Percentiles rank a stretch among this genome's conserved stretches.
Conservation (phyloP, 2,329 filamentous ascomycete genomes). For the Aspergillus clavatus region DNA sequence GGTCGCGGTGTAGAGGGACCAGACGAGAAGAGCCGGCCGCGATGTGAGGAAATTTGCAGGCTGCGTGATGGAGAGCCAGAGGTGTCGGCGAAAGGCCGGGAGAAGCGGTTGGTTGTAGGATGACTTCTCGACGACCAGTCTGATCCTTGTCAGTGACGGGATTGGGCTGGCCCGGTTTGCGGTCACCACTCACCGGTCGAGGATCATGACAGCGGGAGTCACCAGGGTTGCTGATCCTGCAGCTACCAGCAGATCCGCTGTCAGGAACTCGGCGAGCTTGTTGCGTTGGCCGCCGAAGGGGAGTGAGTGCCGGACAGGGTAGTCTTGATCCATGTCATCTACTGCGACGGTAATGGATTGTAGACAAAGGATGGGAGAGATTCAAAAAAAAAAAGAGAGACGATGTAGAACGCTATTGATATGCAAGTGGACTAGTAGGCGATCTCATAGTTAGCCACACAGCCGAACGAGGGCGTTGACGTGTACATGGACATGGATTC, state of each 20-base stretch:
- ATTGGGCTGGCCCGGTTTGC: not conserved
- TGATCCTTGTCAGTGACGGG: constrained; percentile 17
- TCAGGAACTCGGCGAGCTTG: constrained; percentile 43
- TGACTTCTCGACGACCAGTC: constrained; percentile 41
- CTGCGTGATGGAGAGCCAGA: constrained; percentile 33
- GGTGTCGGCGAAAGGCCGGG: constrained; percentile 29
- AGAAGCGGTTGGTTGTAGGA: constrained; percentile 32
- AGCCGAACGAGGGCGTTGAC: too few relatives aligned
- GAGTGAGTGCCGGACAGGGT: constrained; percentile 20
- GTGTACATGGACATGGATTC: too few relatives aligned
- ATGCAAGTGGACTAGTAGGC: too few relatives aligned
- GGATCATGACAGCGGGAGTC: constrained; percentile 74
- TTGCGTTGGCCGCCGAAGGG: constrained; percentile 28
- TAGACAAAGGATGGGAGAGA: too few relatives aligned
- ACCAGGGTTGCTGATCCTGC: constrained; percentile 66
- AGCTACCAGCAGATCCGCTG: constrained; percentile 62
- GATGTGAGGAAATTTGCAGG: constrained; percentile 37
- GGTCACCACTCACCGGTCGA: constrained; percentile 61
- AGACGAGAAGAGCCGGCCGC: constrained; percentile 40
- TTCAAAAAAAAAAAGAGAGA: too few relatives aligned
- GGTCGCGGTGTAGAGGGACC: constrained; percentile 70
- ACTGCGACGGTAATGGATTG: too few relatives aligned
- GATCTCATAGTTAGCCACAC: too few relatives aligned
- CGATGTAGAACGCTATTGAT: too few relatives aligned
- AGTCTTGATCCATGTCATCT: constrained; percentile 23